Evolutionary conservation across 23 red algal genomes (phyloP), one percentile per base, ranked within the genome.

Genomic region (Gracilaria gracilis): DNA sequence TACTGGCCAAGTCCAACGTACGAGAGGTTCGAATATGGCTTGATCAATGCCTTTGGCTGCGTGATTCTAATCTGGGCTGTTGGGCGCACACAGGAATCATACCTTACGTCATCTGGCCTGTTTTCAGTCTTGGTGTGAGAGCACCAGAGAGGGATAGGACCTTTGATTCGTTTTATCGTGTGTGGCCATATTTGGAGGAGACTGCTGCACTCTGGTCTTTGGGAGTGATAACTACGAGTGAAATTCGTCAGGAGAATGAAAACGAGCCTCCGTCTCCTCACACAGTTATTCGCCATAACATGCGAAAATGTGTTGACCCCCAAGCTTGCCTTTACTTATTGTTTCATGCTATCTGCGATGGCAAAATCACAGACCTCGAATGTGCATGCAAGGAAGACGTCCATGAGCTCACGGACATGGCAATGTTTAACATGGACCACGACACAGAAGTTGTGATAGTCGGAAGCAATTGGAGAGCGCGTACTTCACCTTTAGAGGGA

Each of bases 31-130:
- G 84, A 23, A n/a, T 87, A n/a, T 87, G 84, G 84, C 36, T 87
- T 19, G 84, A 87, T 59, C 84, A 87, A 71, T 87, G 84, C 77
- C 69, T 87, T 64, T 87, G 84, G 84, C 35, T 87, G 28, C 40
- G 84, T 20, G 84, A 87, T 37, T 64, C 84, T 9, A 87, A 71
- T 57, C 17, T 38, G 54, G 84, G 64, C 1, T 59, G 66, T 75
- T 87, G 84, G 84, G 84, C 84, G 28, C 84, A 87, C 36, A 87
- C 84, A 7, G 84, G 84, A 24, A 27, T 87, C 2, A 51, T 87
- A 39, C 84, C 84, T 5, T 87, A 87, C 53, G 69, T 87, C 23
- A 74, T 51, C n/a, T 87, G 84, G 84, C 84, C 84, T 1, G 84
- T 87, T 31, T 55, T 87, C 46, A 87, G 84, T 49, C 84, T 87